These are phyloP conservation scores for Chaetoscypha palmicola DNA, from an alignment of 2,329 filamentous ascomycete genomes.

Conservation along the genomic window DNA sequence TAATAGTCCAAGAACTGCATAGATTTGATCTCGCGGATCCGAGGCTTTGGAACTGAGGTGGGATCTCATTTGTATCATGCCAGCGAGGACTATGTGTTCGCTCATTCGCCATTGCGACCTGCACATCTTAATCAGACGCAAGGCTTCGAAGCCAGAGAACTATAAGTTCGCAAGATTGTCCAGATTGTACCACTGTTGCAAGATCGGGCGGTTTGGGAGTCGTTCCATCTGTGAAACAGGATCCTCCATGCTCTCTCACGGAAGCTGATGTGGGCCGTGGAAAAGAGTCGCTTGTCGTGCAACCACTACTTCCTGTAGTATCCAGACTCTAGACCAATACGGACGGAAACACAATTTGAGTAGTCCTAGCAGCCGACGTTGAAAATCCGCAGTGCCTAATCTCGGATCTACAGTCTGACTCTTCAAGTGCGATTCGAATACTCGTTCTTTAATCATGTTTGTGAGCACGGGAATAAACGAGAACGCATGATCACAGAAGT, in stretches of 20 bases:
- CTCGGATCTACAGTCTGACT: neutral
- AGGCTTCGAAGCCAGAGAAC: no score
- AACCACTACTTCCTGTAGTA: neutral
- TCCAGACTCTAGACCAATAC: neutral
- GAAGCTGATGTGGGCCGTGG: neutral
- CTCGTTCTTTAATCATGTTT: neutral
- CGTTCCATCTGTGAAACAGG: neutral
- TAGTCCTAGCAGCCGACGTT: neutral
- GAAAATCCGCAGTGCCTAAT: neutral
- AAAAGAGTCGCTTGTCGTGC: neutral
- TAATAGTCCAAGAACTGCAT: neutral
- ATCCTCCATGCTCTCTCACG: neutral
- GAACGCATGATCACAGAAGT: neutral
- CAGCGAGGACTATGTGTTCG: neutral
- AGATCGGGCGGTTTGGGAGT: neutral
- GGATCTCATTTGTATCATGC: neutral
- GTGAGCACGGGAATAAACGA: neutral
- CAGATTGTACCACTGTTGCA: neutral
- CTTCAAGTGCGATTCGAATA: neutral
- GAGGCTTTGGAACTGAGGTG: neutral
- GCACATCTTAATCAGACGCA: neutral
- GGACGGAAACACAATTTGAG: neutral
- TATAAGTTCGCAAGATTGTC: no score
- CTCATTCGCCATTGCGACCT: neutral
- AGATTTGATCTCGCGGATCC: neutral